Base-by-base conservation (phyloP, 345 rosid genomes). In the Rhodamnia argentea region DNA sequence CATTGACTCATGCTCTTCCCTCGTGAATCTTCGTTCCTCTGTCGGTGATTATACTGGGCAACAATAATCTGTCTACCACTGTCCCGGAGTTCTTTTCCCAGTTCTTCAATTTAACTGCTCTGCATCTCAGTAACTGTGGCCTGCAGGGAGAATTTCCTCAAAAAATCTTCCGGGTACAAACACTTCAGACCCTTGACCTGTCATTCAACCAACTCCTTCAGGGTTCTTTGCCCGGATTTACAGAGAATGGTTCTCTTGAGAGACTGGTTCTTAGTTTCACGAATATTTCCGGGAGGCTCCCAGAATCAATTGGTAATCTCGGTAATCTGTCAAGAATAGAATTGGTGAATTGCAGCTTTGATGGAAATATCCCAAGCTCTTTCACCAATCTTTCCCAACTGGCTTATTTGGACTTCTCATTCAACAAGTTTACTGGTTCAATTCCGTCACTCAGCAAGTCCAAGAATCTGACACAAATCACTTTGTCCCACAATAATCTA, bases 121-220 rank as follows among this genome's bases (percentile, higher is more conserved):
- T 93, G 84, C 12, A 22, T 12, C 92, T 93, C 9, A 57, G 59
- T 27, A 0, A 1, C 22, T 62, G 89, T 40, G 54, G n/a, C 5
- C 15, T 90, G 86, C 6, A 57, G 0, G 95, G 94, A 23, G 47
- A 0, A 53, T 84, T 92, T 37, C 93, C 95, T 15, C 15, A 26
- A 7, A 24, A 57, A 11, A 55, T 92, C 37, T 82, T 93, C 57
- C 87, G 50, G 86, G 6, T 87, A 11, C 83, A 83, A 12, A 82
- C 85, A 27, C 88, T 93, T 1, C 84, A 88, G 87, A 88, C 51
- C 82, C 50, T 93, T 26, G 92, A 90, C 53, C 47, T 92, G 12
- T 82, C 91, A 3, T 0, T 0, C 32, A 93, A 93, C 81, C 0
- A 4, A 6, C 58, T 78, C 0, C 93, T 93, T 27, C 42, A 47